phyloP scores from a whole-genome alignment of 805 yeast genomes.

The Wickerhamiella sergipiensis region DNA sequence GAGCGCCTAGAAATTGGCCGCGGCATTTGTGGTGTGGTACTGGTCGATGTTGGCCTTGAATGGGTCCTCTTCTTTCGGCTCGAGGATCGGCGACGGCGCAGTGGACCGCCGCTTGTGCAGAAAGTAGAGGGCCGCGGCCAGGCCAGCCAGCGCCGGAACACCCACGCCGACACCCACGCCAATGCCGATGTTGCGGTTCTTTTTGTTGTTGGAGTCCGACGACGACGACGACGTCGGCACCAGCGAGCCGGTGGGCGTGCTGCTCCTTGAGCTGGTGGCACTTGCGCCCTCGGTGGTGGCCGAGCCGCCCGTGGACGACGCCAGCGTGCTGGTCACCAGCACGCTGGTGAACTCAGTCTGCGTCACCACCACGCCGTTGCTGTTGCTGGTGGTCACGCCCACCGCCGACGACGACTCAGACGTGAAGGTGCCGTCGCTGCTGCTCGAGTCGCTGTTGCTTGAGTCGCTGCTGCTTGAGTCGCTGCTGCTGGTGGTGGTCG shows the following conservation, averaged over 20 bases:
- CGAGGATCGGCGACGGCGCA: conserved; percentile 6
- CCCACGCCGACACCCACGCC: conserved; percentile 66
- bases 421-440: neutral
- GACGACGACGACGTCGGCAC: conserved; percentile 1
- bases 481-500: too few species aligned
- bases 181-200: conserved; percentile 36
- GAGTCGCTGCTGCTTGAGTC: neutral
- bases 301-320: neutral
- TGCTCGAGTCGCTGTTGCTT: too few species aligned
- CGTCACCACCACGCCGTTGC: neutral
- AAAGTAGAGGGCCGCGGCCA: conserved; percentile 15
- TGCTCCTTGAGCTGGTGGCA: neutral
- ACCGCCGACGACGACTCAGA: neutral
- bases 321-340: neutral
- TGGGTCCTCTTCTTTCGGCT: conserved; percentile 20
- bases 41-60: conserved; percentile 27
- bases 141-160: conserved; percentile 39
- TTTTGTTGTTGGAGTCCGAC: conserved; percentile 3
- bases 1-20: conserved; percentile 24
- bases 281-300: neutral
- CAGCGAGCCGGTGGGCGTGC: neutral
- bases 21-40: conserved; percentile 25
- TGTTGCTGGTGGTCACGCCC: neutral
- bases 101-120: conserved; percentile 13
- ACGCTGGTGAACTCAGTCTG: neutral